A percentile compares a stretch with the other conserved stretches of the same genome.
Evolutionary conservation across 805 yeast genomes (phyloP).

Genomic region (Kazachstania kunashirensis): DNA sequence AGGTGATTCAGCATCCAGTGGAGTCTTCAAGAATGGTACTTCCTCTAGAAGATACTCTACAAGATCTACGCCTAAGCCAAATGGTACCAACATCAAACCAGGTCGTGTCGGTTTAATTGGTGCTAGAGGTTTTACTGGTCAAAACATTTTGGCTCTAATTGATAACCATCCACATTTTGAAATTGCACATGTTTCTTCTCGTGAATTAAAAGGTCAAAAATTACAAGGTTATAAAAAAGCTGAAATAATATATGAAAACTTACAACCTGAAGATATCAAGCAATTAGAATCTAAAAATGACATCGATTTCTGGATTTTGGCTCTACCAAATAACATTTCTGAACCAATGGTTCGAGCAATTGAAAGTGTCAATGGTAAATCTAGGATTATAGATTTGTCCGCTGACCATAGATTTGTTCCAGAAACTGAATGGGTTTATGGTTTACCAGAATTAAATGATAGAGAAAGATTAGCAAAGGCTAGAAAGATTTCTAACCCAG

Average conservation of each 20-base stretch:
- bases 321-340: conserved; percentile 95
- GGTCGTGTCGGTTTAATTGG: conserved; percentile 89
- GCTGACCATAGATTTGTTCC: conserved; percentile 95
- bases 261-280: conserved; percentile 79
- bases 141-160: conserved; percentile 77
- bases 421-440: conserved; percentile 83
- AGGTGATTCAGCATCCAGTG: conserved; percentile 29
- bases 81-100: conserved; percentile 50
- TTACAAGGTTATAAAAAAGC: conserved; percentile 80
- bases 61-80: conserved; percentile 48
- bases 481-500: conserved; percentile 86
- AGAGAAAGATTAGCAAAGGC: conserved; percentile 62
- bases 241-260: conserved; percentile 70
- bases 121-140: conserved; percentile 97
- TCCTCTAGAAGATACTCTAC: conserved; percentile 48
- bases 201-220: conserved; percentile 83
- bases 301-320: conserved; percentile 98
- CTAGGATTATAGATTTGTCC: conserved; percentile 82
- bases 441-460: conserved; percentile 82
- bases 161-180: conserved; percentile 83
- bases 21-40: conserved; percentile 38
- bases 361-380: conserved; percentile 54
- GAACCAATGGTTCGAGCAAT: conserved; percentile 77
- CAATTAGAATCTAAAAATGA: conserved; percentile 63
- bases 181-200: conserved; percentile 86